Evolutionary conservation across 768 basidiomycete species (phyloP).

Genomic region (Lactarius indigo): DNA sequence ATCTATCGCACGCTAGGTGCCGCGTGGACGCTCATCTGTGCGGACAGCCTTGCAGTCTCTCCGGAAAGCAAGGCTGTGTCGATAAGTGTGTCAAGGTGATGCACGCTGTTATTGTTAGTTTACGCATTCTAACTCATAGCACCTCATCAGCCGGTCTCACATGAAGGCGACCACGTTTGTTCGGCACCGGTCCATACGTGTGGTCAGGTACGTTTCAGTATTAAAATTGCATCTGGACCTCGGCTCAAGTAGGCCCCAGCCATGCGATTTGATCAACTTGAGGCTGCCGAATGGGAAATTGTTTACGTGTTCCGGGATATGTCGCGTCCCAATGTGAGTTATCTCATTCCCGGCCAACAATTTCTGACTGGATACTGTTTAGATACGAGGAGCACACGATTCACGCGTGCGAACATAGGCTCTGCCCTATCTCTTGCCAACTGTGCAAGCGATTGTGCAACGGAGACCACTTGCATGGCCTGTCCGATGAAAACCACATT

Average conservation of each 20-base stretch:
- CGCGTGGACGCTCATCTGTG: conserved; percentile 43
- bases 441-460: conserved; percentile 54
- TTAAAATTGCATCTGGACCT: too few relatives aligned
- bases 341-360: not conserved
- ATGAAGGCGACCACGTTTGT: conserved; percentile 49
- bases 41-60: conserved; percentile 47
- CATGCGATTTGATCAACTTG: conserved; percentile 10
- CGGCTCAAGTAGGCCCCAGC: not conserved
- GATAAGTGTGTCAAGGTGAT: conserved; percentile 48
- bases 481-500: conserved; percentile 45
- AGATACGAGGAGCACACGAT: conserved; percentile 44
- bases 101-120: not conserved
- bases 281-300: not conserved
- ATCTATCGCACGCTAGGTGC: conserved; percentile 38
- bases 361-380: not conserved
- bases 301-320: conserved; percentile 5
- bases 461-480: conserved; percentile 48
- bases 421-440: conserved; percentile 52
- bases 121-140: not conserved
- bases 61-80: conserved; percentile 48
- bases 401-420: conserved; percentile 49
- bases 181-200: conserved; percentile 52
- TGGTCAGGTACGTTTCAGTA: conserved; percentile 40
- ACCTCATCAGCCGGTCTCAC: not conserved
- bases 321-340: conserved; percentile 9